These are phyloP conservation scores for Cicer bijugum DNA, from an alignment of 306 rosid species.

Conservation along the genomic window DNA sequence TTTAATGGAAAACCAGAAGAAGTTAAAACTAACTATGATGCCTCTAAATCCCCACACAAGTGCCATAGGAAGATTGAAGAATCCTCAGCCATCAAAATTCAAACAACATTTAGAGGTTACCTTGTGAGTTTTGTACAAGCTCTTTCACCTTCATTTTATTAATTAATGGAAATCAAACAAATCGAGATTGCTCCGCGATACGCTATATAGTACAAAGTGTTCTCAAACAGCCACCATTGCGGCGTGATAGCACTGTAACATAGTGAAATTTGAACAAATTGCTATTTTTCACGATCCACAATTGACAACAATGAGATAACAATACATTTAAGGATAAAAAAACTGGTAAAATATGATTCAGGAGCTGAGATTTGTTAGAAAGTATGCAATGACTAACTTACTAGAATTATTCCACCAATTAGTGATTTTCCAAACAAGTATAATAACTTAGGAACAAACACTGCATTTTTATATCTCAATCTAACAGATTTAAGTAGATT, in stretches of 20 bases:
- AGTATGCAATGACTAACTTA: not conserved
- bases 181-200: too few relatives aligned
- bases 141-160: not conserved
- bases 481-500: conserved; percentile 1
- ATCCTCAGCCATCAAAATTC: conserved; percentile 71
- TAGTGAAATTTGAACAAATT: too few relatives aligned
- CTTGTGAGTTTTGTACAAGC: conserved; percentile 68
- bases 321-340: not conserved
- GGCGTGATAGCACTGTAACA: too few relatives aligned
- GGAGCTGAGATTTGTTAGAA: conserved; percentile 8
- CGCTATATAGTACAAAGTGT: too few relatives aligned
- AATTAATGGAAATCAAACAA: not conserved
- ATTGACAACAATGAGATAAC: not conserved
- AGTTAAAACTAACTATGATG: conserved; percentile 41
- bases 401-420: not conserved
- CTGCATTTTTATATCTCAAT: not conserved
- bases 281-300: too few relatives aligned
- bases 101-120: conserved; percentile 78
- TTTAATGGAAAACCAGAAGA: conserved; percentile 39
- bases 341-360: not conserved
- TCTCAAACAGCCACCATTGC: too few relatives aligned
- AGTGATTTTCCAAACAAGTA: conserved; percentile 5
- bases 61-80: conserved; percentile 54
- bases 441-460: not conserved
- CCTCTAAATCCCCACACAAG: conserved; percentile 32